Evolutionary conservation across 2,329 filamentous ascomycete genomes (phyloP).

Genomic region (Colletotrichum horii): DNA sequence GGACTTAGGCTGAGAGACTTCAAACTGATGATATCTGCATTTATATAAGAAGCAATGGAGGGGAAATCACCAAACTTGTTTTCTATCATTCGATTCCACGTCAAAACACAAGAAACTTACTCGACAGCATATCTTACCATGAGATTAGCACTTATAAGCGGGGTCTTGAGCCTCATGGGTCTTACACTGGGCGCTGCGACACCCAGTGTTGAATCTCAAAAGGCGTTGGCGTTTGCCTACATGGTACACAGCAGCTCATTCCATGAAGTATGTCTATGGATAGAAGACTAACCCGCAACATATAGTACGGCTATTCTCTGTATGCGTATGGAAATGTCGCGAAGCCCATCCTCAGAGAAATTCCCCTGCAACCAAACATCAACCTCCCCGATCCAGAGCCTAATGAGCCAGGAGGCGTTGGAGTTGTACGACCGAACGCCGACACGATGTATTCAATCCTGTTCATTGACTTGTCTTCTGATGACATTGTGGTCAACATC

Average conservation of each 20-base stretch:
- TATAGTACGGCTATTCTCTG: background rate
- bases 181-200: background rate
- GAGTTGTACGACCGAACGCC: background rate
- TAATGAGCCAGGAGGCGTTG: background rate
- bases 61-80: rapidly evolving
- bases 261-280: rapidly evolving
- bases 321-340: background rate
- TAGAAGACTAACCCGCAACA: background rate
- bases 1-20: rapidly evolving
- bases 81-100: rapidly evolving
- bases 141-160: background rate
- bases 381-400: background rate
- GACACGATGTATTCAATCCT: background rate
- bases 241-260: background rate
- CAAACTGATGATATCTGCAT: background rate
- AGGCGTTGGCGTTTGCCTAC: background rate
- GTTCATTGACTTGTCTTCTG: background rate
- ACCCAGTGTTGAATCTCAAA: background rate
- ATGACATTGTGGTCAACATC: background rate
- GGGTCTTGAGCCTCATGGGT: background rate
- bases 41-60: background rate
- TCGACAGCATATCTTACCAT: background rate
- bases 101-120: background rate
- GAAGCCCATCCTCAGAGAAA: background rate
- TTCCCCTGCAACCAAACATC: background rate